Percentiles rank a stretch among this genome's conserved stretches.
These are phyloP conservation scores for Suillus fuscotomentosus DNA, from an alignment of 768 basidiomycete species.

Conservation along the genomic window DNA sequence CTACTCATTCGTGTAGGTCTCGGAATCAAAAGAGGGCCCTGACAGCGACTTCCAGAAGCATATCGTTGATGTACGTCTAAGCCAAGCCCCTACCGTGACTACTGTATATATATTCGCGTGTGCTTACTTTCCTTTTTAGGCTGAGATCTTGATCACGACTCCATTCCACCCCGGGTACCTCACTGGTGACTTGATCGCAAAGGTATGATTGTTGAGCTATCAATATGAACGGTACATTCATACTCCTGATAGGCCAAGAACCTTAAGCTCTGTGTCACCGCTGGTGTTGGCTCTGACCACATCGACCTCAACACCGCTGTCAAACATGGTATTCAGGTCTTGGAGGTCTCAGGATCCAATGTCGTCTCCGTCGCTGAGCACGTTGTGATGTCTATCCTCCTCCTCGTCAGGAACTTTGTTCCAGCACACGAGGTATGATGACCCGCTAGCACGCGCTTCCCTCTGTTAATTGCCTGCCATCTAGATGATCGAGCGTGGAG, in stretches of 20 bases:
- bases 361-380: slow-evolving; percentile 92
- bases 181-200: slow-evolving; percentile 67
- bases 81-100: background rate
- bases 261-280: slow-evolving; percentile 86
- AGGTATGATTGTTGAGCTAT: slow-evolving; percentile 36
- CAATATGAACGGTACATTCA: slow-evolving; percentile 2
- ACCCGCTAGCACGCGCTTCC: background rate
- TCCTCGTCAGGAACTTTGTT: slow-evolving; percentile 87
- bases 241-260: slow-evolving; percentile 65
- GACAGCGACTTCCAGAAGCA: slow-evolving; percentile 83
- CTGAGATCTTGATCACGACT: slow-evolving; percentile 79
- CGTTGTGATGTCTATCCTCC: slow-evolving; percentile 86
- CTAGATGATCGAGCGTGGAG: slow-evolving; percentile 78
- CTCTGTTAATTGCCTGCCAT: background rate
- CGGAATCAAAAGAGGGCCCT: slow-evolving; percentile 80
- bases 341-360: slow-evolving; percentile 88
- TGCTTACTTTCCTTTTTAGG: slow-evolving; percentile 37
- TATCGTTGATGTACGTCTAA: slow-evolving; percentile 63
- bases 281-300: slow-evolving; percentile 89
- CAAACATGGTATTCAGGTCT: slow-evolving; percentile 73
- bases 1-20: slow-evolving; percentile 44
- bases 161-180: slow-evolving; percentile 88
- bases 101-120: slow-evolving; percentile 11
- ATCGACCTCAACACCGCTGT: slow-evolving; percentile 89
- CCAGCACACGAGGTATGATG: slow-evolving; percentile 74